phyloP scores from a whole-genome alignment of 176 grass and related monocot genomes.

The Oropetium thomaeum region DNA sequence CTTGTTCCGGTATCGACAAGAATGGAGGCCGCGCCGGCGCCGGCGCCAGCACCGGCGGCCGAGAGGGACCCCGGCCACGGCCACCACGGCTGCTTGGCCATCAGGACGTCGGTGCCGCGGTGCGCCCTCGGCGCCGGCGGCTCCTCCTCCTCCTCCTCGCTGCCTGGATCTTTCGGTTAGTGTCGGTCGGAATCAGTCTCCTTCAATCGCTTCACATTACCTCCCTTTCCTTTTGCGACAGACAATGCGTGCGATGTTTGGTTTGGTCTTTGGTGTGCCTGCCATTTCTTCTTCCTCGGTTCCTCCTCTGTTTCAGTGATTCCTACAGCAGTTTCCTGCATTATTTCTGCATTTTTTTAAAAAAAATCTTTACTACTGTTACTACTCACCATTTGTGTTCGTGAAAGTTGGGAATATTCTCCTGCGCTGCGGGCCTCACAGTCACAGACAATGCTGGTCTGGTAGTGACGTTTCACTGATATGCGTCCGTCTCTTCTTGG shows the following conservation, averaged over 20 bases:
- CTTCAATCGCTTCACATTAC: background rate
- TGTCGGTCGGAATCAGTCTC: background rate
- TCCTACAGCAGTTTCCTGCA: background rate
- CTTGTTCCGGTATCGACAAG: background rate
- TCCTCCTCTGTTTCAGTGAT: background rate
- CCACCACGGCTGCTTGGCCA: conserved; percentile 28
- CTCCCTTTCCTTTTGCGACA: background rate
- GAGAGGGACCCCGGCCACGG: conserved; percentile 16
- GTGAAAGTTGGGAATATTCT: conserved; percentile 7
- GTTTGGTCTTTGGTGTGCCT: background rate
- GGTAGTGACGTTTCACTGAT: background rate
- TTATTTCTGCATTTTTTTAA: background rate
- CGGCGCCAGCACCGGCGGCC: background rate
- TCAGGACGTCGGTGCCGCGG: conserved; percentile 26
- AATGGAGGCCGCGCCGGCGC: conserved; percentile 28
- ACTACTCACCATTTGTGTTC: background rate
- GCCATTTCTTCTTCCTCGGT: background rate
- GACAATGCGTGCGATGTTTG: no score
- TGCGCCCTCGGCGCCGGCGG: conserved; percentile 26
- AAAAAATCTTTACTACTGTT: background rate
- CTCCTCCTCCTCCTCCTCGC: conserved; percentile 20
- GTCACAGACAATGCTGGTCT: no score
- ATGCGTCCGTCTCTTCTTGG: background rate
- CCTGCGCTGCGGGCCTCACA: background rate
- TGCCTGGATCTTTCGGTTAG: conserved; percentile 44